These are phyloP conservation scores for Penicillium cataractarum DNA, from an alignment of 495 filamentous ascomycete genomes.

Conservation along the genomic window DNA sequence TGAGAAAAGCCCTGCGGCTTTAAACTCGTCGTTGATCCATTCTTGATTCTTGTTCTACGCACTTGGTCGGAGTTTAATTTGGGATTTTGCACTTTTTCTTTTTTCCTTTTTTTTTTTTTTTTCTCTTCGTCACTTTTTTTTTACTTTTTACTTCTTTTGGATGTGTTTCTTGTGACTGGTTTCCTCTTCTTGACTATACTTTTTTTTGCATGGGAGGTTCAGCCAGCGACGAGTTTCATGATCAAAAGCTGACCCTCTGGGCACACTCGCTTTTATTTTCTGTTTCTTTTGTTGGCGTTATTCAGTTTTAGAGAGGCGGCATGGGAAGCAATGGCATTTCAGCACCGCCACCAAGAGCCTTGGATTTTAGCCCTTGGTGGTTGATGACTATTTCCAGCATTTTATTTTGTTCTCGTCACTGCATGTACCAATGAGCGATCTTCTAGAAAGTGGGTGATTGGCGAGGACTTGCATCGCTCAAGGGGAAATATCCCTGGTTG, in stretches of 20 bases:
- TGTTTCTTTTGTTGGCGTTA: neutral
- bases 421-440: slow-evolving; percentile 11
- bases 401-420: neutral
- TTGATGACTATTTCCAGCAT: slow-evolving; percentile 6
- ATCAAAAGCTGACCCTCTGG: neutral
- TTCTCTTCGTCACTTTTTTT: neutral
- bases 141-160: neutral
- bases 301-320: neutral
- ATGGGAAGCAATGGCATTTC: slow-evolving; percentile 12
- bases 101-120: slow-evolving; percentile 1
- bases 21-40: neutral
- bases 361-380: neutral
- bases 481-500: slow-evolving; percentile 12
- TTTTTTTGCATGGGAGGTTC: slow-evolving; percentile 2
- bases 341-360: slow-evolving; percentile 3
- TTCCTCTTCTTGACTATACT: slow-evolving; percentile 10
- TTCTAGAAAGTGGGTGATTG: slow-evolving; percentile 9
- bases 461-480: slow-evolving; percentile 18
- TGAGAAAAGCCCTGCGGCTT: neutral
- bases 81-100: neutral
- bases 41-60: slow-evolving; percentile 6
- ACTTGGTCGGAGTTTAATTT: slow-evolving; percentile 12
- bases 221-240: neutral
- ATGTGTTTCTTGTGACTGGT: slow-evolving; percentile 8
- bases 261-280: slow-evolving; percentile 6